Evolutionary conservation across 179 eudicot genomes (phyloP).

Genomic region (Beta macrorhiza): DNA sequence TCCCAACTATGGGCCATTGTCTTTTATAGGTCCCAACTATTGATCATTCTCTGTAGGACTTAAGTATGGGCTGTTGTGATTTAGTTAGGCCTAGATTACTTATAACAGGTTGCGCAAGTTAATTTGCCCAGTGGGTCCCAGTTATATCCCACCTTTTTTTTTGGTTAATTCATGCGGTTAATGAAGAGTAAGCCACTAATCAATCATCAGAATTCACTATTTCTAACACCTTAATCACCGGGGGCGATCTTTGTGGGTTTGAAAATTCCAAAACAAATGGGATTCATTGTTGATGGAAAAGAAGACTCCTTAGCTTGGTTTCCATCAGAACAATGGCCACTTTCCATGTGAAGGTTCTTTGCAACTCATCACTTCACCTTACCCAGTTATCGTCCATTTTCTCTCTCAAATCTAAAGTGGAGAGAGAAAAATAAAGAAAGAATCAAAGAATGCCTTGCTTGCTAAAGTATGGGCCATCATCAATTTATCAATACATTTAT

Average conservation of each 20-base stretch:
- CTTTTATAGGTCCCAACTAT: too few species aligned
- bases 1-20: too few species aligned
- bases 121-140: too few species aligned
- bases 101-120: too few species aligned
- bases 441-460: conserved; percentile 17
- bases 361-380: conserved; percentile 7
- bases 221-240: neutral
- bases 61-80: too few species aligned
- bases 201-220: neutral
- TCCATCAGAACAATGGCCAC: conserved; percentile 19
- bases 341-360: conserved; percentile 23
- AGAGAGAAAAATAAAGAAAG: neutral
- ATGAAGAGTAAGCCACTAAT: neutral
- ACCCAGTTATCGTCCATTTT: neutral
- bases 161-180: too few species aligned
- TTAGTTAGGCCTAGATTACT: too few species aligned
- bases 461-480: conserved; percentile 13
- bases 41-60: too few species aligned
- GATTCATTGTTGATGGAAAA: conserved; percentile 24
- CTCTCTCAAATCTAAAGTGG: conserved; percentile 6
- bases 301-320: neutral
- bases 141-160: too few species aligned
- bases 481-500: neutral
- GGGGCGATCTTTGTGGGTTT: neutral
- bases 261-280: neutral